Base-by-base conservation (phyloP, 495 filamentous ascomycete genomes). In the Aspergillus steynii region DNA sequence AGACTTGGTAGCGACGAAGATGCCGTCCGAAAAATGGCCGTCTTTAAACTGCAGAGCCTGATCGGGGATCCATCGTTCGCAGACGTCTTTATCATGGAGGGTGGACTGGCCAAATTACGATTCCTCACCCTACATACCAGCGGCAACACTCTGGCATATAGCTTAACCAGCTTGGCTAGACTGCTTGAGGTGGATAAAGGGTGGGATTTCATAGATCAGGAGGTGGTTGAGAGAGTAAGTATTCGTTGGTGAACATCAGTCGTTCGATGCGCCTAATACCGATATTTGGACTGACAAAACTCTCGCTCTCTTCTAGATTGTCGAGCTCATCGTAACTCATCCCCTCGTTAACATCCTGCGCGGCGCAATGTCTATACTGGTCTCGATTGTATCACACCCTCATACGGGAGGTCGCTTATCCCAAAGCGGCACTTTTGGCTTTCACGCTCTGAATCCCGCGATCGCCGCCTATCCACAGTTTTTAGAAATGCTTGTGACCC, bases 41-140 rank as follows among this genome's bases (percentile, higher is more conserved):
- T 93, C 60, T 99, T 99, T 84, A 96, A 96, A 75, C 86, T 99
- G 46, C 95, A 99, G 74, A 83, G 86, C 47, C 91, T 88, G 61
- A 96, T 99, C 69, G 92, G 91, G 67, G 96, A 99, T 72, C 95
- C 95, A 4, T 91, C 92, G 53, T 98, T 99, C 71, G 96, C 95
- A 49, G 96, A 98, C 72, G 83, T 94, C 59, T 99, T 98, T 78
- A 96, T 98, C 27, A 83, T 86, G 14, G 90, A 92, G 61, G 96
- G 93, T 50, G 95, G 95, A 7, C 77, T 97, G 51, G 82, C 84
- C 60, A 88, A 91, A 61, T 78, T 99, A 61, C 85, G 92, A 31
- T 87, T 91, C 59, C 79, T 98, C 50, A 89, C 90, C 37, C 85
- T 98, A 73, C 86, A 86, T 60, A 86, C 93, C 5, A 90, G 84